These are phyloP conservation scores for Stenocarpella maydis DNA, from an alignment of 2,329 filamentous ascomycete genomes.

Conservation along the genomic window DNA sequence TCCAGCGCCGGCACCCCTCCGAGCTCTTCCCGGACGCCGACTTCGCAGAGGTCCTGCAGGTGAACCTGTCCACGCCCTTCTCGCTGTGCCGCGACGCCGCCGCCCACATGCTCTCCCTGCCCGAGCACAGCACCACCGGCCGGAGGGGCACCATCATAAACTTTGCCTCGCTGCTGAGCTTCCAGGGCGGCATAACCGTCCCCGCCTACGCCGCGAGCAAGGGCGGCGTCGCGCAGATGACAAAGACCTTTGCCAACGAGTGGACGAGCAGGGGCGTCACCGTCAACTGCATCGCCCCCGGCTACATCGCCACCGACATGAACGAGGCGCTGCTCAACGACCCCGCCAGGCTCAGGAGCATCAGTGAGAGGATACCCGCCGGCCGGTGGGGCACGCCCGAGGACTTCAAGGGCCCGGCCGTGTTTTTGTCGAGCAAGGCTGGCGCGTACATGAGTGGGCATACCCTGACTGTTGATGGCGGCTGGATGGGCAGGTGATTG, in stretches of 20 bases:
- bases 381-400: constrained; percentile 84
- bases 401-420: constrained; percentile 85
- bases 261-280: constrained; percentile 82
- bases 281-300: constrained; percentile 89
- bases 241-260: constrained; percentile 86
- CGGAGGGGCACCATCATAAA: constrained; percentile 82
- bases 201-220: constrained; percentile 89
- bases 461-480: constrained; percentile 84
- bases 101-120: constrained; percentile 75
- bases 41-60: constrained; percentile 84
- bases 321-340: constrained; percentile 83
- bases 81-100: constrained; percentile 79
- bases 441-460: constrained; percentile 85
- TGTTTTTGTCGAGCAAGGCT: constrained; percentile 80
- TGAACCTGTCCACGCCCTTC: constrained; percentile 87
- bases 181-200: constrained; percentile 88
- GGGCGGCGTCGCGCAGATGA: constrained; percentile 84
- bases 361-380: constrained; percentile 82
- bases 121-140: constrained; percentile 55
- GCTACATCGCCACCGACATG: constrained; percentile 95
- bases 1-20: constrained; percentile 80
- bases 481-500: constrained; percentile 85
- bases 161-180: constrained; percentile 80
- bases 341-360: constrained; percentile 72
- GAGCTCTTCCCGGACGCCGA: constrained; percentile 79